Base-by-base conservation (phyloP, 1,284 basidiomycete species). In the Rhodotorula sp. region DNA sequence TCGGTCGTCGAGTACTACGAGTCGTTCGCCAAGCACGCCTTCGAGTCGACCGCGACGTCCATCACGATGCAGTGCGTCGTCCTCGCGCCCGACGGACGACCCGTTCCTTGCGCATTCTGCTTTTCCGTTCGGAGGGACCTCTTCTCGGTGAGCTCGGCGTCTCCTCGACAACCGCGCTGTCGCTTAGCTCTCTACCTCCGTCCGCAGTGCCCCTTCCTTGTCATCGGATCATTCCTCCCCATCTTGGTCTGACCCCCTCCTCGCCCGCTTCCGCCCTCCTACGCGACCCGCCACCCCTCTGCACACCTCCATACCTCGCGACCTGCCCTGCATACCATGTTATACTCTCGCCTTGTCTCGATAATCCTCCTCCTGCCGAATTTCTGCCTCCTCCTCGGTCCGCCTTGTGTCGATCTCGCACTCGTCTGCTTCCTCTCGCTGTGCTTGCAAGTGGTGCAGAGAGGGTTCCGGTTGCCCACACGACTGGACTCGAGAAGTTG, bases 81-180 rank as follows among this genome's bases (percentile, higher is more conserved):
- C 51, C 84, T 92, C 73, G 92, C 91, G 78, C 90, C 90, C 5
- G 86, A 85, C 51, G 90, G 90, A n/a, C 86, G 87, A 9, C 89
- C 88, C 1, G 87, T 94, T 26, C 89, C 89, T 59, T 88, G 92
- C 69, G 89, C 93, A 46, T 93, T 94, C 81, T 94, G 92, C 80
- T 95, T 94, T 80, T 92, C 92, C 60, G 92, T 97, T 78, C 86
- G 92, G 74, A 83, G 92, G 73, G 93, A 96, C 80, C 85, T 94
- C 59, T 93, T 92, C 80, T 74, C 67, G 50, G 66, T 68, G 22
- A 24, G 63, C 56, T 31, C 26, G n/a, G n/a, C n/a, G n/a, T n/a
- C n/a, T n/a, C n/a, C n/a, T n/a, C n/a, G n/a, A n/a, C n/a, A n/a
- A n/a, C n/a, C n/a, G n/a, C n/a, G n/a, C n/a, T n/a, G n/a, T n/a